Percentiles rank a stretch among this genome's conserved stretches.
Conservation (phyloP, 306 rosid genomes). For the Benincasa hispida region DNA sequence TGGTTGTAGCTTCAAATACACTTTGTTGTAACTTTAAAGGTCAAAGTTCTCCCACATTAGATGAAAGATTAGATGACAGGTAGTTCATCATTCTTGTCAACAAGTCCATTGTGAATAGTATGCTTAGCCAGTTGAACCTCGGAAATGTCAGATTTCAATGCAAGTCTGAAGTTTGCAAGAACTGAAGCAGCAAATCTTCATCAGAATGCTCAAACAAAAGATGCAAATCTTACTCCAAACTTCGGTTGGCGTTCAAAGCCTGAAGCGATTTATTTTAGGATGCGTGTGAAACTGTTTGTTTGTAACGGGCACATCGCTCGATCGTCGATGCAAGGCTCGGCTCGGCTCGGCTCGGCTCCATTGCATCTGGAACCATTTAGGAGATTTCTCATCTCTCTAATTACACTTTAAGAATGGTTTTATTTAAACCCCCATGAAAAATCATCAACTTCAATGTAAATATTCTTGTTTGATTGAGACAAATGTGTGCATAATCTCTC, state of each 20-base stretch:
- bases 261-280: not conserved
- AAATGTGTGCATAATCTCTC: not conserved
- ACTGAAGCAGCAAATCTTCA: not conserved
- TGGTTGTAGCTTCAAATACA: slow-evolving; percentile 31
- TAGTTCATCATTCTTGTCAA: slow-evolving; percentile 4
- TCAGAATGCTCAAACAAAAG: not conserved
- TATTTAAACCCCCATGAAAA: not conserved
- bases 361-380: not conserved
- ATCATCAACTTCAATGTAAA: not conserved
- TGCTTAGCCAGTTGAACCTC: not conserved
- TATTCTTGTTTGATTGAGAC: slow-evolving; percentile 4
- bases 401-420: slow-evolving; percentile 1
- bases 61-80: not conserved
- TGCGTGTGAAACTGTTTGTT: not conserved
- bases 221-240: not conserved
- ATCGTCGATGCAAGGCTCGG: not conserved
- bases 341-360: not conserved
- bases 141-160: slow-evolving; percentile 5
- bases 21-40: slow-evolving; percentile 23
- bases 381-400: not conserved
- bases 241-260: not conserved
- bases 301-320: slow-evolving; percentile 2
- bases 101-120: not conserved
- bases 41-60: not conserved
- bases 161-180: not conserved